A percentile compares a stretch with the other conserved stretches of the same genome.
phyloP scores from a whole-genome alignment of 176 grass and related monocot genomes.

The Saccharum officinarum region DNA sequence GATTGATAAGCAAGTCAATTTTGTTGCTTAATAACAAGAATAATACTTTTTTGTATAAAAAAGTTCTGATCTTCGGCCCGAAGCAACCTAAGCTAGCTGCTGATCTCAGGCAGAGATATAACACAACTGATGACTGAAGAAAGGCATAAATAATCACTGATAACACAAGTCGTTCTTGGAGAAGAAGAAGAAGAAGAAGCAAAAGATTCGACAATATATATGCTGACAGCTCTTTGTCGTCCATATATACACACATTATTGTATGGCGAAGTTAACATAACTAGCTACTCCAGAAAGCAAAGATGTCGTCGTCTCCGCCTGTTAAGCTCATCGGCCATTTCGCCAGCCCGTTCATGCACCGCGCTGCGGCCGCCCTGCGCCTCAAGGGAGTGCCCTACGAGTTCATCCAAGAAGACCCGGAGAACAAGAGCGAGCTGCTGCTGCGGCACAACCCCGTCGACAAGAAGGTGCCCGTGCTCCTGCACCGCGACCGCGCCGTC shows the following conservation, averaged over 20 bases:
- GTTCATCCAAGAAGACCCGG: conserved; percentile 34
- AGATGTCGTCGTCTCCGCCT: neutral
- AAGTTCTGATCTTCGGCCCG: neutral
- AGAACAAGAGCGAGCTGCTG: conserved; percentile 50
- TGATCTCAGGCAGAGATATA: too few relatives aligned
- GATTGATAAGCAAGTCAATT: too few relatives aligned
- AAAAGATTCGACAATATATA: neutral
- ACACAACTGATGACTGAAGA: neutral
- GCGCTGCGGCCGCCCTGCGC: conserved; percentile 29
- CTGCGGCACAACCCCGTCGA: conserved; percentile 43
- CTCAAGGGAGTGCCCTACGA: conserved; percentile 51
- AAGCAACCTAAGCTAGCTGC: neutral
- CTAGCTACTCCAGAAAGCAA: neutral
- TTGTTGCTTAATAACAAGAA: too few relatives aligned
- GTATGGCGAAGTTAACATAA: neutral
- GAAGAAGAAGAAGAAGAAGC: neutral
- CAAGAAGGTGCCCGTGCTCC: conserved; percentile 51
- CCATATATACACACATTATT: neutral
- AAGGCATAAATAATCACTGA: neutral
- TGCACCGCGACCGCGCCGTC: conserved; percentile 32
- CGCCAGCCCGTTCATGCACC: conserved; percentile 39
- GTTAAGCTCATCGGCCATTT: conserved; percentile 39
- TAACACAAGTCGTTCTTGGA: neutral
- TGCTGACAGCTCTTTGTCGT: neutral
- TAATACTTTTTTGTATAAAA: neutral